Evolutionary conservation across 108 stramenopile genomes (phyloP).

Genomic region (Nitzschia sp.): DNA sequence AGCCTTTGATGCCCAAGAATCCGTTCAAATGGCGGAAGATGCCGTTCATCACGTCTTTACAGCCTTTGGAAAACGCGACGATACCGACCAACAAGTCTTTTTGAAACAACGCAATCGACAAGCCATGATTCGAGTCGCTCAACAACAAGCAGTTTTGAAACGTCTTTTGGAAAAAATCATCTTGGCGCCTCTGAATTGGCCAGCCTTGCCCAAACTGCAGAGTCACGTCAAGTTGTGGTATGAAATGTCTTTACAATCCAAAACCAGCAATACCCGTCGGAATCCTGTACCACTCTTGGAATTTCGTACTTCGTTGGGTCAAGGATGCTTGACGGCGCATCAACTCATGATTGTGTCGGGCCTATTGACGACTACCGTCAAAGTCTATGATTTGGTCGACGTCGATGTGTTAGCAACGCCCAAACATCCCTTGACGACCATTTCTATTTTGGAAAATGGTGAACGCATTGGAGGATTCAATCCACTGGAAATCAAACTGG

Average conservation of each 20-base stretch:
- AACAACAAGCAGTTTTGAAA: constrained; percentile 29
- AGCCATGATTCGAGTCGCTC: constrained; percentile 24
- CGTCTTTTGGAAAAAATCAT: constrained; percentile 11
- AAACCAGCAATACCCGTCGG: constrained; percentile 15
- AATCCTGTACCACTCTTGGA: constrained; percentile 24
- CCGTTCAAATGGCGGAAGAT: constrained; percentile 23
- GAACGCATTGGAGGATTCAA: constrained; percentile 29
- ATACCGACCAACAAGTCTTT: constrained; percentile 25
- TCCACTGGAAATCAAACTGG: constrained; percentile 15
- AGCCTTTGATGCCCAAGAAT: constrained; percentile 19
- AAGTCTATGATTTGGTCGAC: constrained; percentile 23
- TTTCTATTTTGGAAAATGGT: constrained; percentile 25
- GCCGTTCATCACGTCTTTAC: constrained; percentile 26
- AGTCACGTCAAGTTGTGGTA: constrained; percentile 11
- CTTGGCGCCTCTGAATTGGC: constrained; percentile 12
- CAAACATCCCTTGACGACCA: constrained; percentile 22
- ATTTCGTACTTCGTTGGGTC: constrained; percentile 28
- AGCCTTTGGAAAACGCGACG: constrained; percentile 17
- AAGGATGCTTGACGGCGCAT: constrained; percentile 29
- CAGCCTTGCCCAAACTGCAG: constrained; percentile 12
- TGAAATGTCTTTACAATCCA: constrained; percentile 27
- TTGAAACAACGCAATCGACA: constrained; percentile 21
- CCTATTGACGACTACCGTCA: constrained; percentile 17
- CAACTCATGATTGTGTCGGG: constrained; percentile 20
- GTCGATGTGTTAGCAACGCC: constrained; percentile 17